Evolutionary conservation across 768 basidiomycete species (phyloP), one percentile per base, ranked within the genome.

Genomic region (Pholiota molesta): DNA sequence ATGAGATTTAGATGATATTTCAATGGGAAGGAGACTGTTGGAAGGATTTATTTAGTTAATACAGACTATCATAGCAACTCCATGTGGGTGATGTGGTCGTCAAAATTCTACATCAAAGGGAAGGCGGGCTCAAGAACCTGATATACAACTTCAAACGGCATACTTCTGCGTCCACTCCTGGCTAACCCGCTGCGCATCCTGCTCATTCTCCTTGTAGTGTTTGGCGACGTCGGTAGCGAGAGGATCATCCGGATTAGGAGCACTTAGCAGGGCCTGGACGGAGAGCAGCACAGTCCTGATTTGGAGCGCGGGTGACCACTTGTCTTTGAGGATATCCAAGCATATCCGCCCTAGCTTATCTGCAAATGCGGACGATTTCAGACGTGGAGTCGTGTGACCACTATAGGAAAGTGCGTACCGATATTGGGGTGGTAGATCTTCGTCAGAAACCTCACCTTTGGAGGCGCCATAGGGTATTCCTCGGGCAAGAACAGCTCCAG

Each of bases 401-500:
- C 37, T 39, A 58, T 31, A 19, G 51, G 54, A 45, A 28, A 52
- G 49, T 52, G 77, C 92, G 70, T 72, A 97, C 97, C 97, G 78
- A 99, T 99, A 76, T 99, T 99, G 52, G 97, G 96, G 76, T 98
- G 95, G 81, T 97, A 96, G 81, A 98, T 97, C 89, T 95, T 96
- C 60, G 96, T 97, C 68, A 97, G 80, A 80, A 97, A 98, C 67
- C 97, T 85, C 61, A 99, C 97, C 78, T 99, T 99, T 23, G 97
- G 97, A 0, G 97, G 97, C 54, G 91, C 92, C 97, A 99, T 99
- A 1, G 97, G 97, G 78, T 99, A 99, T 75, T 99, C 97, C 76
- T 99, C 97, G 4, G 97, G 97, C 28, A 99, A 81, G 80, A 99
- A 99, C 47, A 99, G 82, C 76, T 99, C 97, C n/a, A 99, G 84